phyloP scores from a whole-genome alignment of 805 yeast genomes.

The Candida silvatica region DNA sequence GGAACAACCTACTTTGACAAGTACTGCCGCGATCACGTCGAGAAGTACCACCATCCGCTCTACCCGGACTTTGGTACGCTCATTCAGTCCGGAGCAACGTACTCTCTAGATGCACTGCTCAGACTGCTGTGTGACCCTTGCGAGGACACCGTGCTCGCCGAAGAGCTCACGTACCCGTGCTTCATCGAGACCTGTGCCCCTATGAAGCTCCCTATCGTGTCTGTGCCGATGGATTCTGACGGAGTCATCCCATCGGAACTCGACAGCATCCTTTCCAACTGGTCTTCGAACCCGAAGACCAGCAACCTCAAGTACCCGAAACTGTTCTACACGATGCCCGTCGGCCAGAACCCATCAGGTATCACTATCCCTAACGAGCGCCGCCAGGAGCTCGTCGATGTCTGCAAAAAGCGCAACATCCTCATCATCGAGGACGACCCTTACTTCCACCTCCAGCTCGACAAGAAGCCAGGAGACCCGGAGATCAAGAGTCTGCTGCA shows the following conservation, averaged over 20 bases:
- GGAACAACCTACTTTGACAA: slow-evolving; percentile 35
- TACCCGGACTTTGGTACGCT: slow-evolving; percentile 63
- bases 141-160: slow-evolving; percentile 68
- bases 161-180: slow-evolving; percentile 76
- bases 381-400: slow-evolving; percentile 45
- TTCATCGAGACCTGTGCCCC: slow-evolving; percentile 79
- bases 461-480: slow-evolving; percentile 30
- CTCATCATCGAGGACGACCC: slow-evolving; percentile 82
- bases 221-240: slow-evolving; percentile 67
- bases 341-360: slow-evolving; percentile 87
- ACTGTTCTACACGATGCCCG: slow-evolving; percentile 59
- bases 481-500: slow-evolving; percentile 57
- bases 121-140: slow-evolving; percentile 73
- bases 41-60: slow-evolving; percentile 32
- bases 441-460: slow-evolving; percentile 67
- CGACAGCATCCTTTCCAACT: slow-evolving; percentile 50
- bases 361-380: slow-evolving; percentile 50
- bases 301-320: slow-evolving; percentile 39
- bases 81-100: slow-evolving; percentile 80
- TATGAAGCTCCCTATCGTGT: slow-evolving; percentile 57
- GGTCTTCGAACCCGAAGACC: slow-evolving; percentile 48
- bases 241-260: slow-evolving; percentile 74
- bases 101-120: slow-evolving; percentile 75
- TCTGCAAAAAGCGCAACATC: slow-evolving; percentile 61
- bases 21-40: slow-evolving; percentile 35